Evolutionary conservation across 2,329 filamentous ascomycete genomes (phyloP), one percentile per base, ranked within the genome.

Genomic region (Penicillium sclerotigenum): DNA sequence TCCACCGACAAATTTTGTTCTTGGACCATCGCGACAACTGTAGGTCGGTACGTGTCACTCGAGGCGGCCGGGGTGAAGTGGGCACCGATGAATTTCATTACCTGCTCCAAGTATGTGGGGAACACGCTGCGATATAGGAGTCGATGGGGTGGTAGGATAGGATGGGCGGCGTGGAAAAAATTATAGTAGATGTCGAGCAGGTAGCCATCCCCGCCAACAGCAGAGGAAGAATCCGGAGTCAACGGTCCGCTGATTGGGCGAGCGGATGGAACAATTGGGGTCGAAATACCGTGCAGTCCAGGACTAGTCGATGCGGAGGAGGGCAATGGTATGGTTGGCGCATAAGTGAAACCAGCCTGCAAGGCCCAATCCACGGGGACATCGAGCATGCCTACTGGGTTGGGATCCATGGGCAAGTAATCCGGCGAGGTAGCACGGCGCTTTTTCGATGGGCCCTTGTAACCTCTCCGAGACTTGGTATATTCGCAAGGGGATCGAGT

Each of bases 401-500:
- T 73, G 28, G 79, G 75, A 26, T 81, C 82, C 28, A 80, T 78
- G 20, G 79, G 79, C 22, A 79, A 75, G 65, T 80, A 79, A 18
- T 73, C 68, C 16, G 65, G 66, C n/a, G 68, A 70, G 43, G 71
- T 68, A 50, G 65, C 68, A 45, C 74, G 72, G 18, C 76, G 74
- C 59, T 74, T 78, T 67, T 80, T 81, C n/a, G 82, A 78, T 1
- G 83, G 83, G 14, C 87, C 87, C 72, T 88, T 90, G 76, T 89
- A 90, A 29, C 89, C 89, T 58, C 89, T 83, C 41, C 88, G 85
- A 37, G 88, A 91, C 42, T 87, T 85, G 47, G 90, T 83, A 69
- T 90, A 91, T 66, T 85, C 75, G 71, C 89, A 93, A 46, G 86
- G 80, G 18, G 80, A 75, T 54, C 81, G 81, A 46, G 81, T 80